A percentile compares a stretch with the other conserved stretches of the same genome.
Conservation (phyloP, 2,329 filamentous ascomycete genomes). For the Stachybotrys chlorohalonatus region DNA sequence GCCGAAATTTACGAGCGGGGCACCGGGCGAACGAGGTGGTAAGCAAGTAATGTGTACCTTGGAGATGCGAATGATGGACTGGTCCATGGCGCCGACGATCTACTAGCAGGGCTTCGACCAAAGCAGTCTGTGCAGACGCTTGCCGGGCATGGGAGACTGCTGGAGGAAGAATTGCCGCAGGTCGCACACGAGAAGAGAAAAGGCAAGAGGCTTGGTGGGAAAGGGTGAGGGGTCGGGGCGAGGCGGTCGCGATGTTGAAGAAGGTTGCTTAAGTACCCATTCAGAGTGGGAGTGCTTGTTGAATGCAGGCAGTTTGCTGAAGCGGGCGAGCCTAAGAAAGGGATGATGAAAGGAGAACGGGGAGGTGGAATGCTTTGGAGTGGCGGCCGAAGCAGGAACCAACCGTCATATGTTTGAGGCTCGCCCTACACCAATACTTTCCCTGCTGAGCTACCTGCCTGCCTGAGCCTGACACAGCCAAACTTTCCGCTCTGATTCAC, state of each 20-base stretch:
- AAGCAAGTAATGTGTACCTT: slow-evolving; percentile 45
- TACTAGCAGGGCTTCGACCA: neutral
- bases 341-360: too few relatives aligned
- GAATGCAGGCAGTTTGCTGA: too few relatives aligned
- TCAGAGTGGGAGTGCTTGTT: neutral
- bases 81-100: slow-evolving; percentile 42
- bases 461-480: too few relatives aligned
- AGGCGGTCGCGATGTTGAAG: neutral
- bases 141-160: neutral
- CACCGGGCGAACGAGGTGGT: slow-evolving; percentile 10
- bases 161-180: neutral
- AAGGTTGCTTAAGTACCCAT: neutral
- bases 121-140: neutral
- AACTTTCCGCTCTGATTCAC: too few relatives aligned
- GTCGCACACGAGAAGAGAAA: neutral
- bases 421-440: too few relatives aligned
- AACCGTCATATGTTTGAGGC: too few relatives aligned
- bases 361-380: too few relatives aligned
- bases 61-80: slow-evolving; percentile 80
- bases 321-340: too few relatives aligned
- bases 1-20: slow-evolving; percentile 5
- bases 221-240: neutral
- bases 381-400: too few relatives aligned
- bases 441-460: too few relatives aligned
- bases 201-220: neutral